phyloP scores from a whole-genome alignment of 441 rosid genomes.

The Brassica hybrid region DNA sequence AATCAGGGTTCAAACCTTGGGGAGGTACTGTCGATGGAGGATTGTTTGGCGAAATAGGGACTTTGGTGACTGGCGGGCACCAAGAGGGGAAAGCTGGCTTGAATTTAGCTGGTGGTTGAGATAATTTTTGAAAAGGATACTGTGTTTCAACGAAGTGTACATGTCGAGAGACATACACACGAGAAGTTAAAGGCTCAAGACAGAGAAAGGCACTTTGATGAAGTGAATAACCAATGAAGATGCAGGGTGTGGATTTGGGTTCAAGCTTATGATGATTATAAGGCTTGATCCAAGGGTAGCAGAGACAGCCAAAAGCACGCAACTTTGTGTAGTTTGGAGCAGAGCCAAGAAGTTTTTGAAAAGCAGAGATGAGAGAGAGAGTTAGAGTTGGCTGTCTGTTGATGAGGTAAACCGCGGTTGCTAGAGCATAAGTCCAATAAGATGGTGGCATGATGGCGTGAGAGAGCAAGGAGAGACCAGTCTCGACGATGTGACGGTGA shows the following conservation, averaged over 20 bases:
- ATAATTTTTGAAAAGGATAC: background rate
- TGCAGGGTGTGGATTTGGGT: background rate
- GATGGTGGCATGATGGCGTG: no score
- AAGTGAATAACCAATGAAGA: background rate
- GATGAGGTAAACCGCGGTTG: background rate
- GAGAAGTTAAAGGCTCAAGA: background rate
- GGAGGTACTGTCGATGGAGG: no score
- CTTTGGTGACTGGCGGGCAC: no score
- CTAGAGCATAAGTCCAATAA: no score
- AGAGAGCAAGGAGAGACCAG: no score
- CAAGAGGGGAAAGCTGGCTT: no score
- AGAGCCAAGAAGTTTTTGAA: background rate
- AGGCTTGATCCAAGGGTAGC: background rate
- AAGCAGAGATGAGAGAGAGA: background rate
- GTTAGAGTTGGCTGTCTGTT: background rate
- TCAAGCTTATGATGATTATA: no score
- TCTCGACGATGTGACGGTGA: no score
- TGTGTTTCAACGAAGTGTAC: background rate
- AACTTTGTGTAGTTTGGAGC: background rate
- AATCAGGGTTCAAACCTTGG: no score
- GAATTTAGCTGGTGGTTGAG: no score
- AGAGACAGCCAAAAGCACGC: background rate
- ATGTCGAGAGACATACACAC: background rate
- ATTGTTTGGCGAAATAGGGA: no score
- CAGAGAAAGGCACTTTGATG: background rate